phyloP scores from a whole-genome alignment of 2,329 filamentous ascomycete species.

The Lecanosticta acicola region DNA sequence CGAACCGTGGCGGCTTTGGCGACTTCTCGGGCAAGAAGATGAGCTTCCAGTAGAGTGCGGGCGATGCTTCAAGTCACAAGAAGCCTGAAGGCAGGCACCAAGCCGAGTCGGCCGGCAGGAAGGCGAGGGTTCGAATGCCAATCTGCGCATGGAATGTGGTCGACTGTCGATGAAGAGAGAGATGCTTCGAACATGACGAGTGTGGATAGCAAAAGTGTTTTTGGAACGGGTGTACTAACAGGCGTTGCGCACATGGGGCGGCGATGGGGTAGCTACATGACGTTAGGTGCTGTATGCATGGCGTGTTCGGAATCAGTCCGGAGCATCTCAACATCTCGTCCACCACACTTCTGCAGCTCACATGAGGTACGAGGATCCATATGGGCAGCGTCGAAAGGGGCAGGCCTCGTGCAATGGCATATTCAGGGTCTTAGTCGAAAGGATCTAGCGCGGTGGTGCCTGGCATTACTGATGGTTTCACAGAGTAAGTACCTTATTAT shows the following conservation, averaged over 20 bases:
- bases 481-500: no score
- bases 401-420: not conserved
- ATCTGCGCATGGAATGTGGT: no score
- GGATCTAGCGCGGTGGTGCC: not conserved
- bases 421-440: not conserved
- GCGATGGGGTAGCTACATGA: no score
- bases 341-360: not conserved
- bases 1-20: conserved; percentile 54
- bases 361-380: not conserved
- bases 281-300: not conserved
- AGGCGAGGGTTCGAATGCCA: not conserved
- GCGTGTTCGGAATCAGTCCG: no score
- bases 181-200: not conserved
- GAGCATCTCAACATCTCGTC: not conserved
- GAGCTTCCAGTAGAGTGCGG: conserved; percentile 48
- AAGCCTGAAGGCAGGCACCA: not conserved
- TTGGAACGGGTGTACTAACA: conserved; percentile 1
- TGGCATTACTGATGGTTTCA: not conserved
- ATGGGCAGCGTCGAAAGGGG: not conserved
- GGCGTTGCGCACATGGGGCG: not conserved
- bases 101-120: not conserved
- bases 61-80: not conserved
- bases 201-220: conserved; percentile 2
- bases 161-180: no score
- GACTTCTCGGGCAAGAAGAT: conserved; percentile 62